Base-by-base conservation (phyloP, 148 eudicot species). In the Diospyros kaki region DNA sequence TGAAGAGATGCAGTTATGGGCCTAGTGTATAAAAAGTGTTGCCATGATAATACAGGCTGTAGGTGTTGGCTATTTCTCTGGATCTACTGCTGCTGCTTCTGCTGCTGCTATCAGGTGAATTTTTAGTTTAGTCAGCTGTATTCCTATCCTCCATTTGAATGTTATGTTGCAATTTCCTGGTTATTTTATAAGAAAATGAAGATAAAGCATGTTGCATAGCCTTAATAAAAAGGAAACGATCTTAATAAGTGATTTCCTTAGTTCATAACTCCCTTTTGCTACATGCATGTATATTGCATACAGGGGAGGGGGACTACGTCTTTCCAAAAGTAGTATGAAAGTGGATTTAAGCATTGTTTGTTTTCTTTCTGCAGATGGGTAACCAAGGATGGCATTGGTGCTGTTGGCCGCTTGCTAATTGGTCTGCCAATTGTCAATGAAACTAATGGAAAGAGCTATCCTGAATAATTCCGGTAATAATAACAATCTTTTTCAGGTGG, bases 381-480 rank as follows among this genome's bases (percentile, higher is more conserved):
- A 75, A 83, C 94, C 75, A 95, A 95, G 87, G 98, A 95, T 83
- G 98, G 98, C 83, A 90, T 95, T 75, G 98, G 98, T 85, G 96
- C 98, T 80, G 78, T 95, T 83, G 98, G 98, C 42, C 98, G 98
- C 62, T 83, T 95, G 73, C 81, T 95, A 78, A 90, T 95, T 58
- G 98, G 98, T 92, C 79, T 83, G 93, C 73, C 13, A 67, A 58
- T 76, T 55, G 48, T 77, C 72, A 74, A 77, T 83, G 71, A 67
- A 77, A 46, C 63, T 78, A 56, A 67, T 75, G 75, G 62, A 52
- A 72, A 73, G 43, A 60, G 67, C 60, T 74, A 38, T 81, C 41
- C 58, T 73, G 66, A 66, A 10, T 61, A 18, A 56, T 73, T 51
- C 71, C 69, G 76, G 66, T 81, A 76, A 81, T 69, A 41, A 66